These are phyloP conservation scores for Fraxinus paxiana DNA, from an alignment of 305 asterid genomes.

Conservation along the genomic window DNA sequence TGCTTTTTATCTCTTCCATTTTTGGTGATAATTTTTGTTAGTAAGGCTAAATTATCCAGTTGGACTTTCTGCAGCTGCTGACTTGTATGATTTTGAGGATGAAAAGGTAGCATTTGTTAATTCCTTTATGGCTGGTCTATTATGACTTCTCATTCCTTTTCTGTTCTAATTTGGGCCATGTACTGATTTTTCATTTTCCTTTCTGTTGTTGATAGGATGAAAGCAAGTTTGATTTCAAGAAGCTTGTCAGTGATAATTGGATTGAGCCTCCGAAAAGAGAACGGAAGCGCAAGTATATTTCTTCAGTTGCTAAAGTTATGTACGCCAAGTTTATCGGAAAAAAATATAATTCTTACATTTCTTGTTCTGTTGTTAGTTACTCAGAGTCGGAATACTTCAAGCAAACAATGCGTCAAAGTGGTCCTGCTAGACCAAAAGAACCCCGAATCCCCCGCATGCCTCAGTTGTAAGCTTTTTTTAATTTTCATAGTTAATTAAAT, in stretches of 20 bases:
- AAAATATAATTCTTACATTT: neutral
- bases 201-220: conserved; percentile 59
- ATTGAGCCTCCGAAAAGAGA: conserved; percentile 89
- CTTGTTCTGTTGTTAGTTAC: conserved; percentile 44
- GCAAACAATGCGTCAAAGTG: conserved; percentile 99
- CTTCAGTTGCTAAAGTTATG: conserved; percentile 21
- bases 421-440: conserved; percentile 89
- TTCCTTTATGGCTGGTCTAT: neutral
- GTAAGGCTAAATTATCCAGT: conserved; percentile 29
- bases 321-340: neutral
- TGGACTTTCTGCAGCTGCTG: conserved; percentile 72
- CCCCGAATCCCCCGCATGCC: conserved; percentile 99
- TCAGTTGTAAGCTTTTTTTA: conserved; percentile 59
- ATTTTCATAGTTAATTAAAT: neutral
- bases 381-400: conserved; percentile 96
- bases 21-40: neutral
- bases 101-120: conserved; percentile 56
- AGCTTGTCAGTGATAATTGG: conserved; percentile 90
- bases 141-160: neutral
- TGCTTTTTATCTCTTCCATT: conserved; percentile 12
- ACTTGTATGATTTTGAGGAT: conserved; percentile 91
- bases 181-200: conserved; percentile 16
- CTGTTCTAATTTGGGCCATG: conserved; percentile 16
- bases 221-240: conserved; percentile 85
- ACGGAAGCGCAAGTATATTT: conserved; percentile 89